phyloP scores from a whole-genome alignment of 192 early-diverging fungal species.

The Ambispora gerdemannii region DNA sequence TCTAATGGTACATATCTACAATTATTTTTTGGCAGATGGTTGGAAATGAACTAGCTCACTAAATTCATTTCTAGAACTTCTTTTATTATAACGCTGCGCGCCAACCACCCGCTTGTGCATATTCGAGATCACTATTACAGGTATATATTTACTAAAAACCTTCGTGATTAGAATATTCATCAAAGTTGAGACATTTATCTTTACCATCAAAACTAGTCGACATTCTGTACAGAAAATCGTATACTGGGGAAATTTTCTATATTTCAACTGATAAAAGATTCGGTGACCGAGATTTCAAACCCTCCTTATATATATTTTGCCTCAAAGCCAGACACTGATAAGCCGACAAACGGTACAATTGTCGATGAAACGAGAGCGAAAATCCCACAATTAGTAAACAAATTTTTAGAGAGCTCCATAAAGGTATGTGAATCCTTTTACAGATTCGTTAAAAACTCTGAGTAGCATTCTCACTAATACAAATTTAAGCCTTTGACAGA shows the following conservation, averaged over 20 bases:
- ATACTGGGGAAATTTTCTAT: constrained; percentile 24
- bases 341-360: neutral
- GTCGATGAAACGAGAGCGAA: neutral
- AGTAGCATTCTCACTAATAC: constrained; percentile 20
- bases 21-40: neutral
- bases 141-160: no score
- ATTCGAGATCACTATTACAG: constrained; percentile 50
- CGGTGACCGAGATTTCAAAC: constrained; percentile 26
- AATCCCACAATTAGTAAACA: constrained; percentile 6
- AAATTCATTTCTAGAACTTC: constrained; percentile 44
- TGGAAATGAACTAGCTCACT: neutral
- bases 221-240: constrained; percentile 26
- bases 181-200: constrained; percentile 29
- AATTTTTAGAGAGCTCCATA: constrained; percentile 9
- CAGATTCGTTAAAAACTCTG: neutral
- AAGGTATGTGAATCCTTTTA: constrained; percentile 25
- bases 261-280: constrained; percentile 28
- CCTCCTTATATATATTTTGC: constrained; percentile 23
- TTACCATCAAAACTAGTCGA: constrained; percentile 23
- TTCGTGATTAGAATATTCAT: constrained; percentile 16
- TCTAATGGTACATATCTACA: constrained; percentile 40
- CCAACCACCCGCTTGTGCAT: constrained; percentile 50
- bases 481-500: constrained; percentile 51
- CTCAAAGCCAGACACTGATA: neutral
- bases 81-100: constrained; percentile 44